These are phyloP conservation scores for Leccinum pachyderme DNA, from an alignment of 1,284 basidiomycete genomes.

Conservation along the genomic window DNA sequence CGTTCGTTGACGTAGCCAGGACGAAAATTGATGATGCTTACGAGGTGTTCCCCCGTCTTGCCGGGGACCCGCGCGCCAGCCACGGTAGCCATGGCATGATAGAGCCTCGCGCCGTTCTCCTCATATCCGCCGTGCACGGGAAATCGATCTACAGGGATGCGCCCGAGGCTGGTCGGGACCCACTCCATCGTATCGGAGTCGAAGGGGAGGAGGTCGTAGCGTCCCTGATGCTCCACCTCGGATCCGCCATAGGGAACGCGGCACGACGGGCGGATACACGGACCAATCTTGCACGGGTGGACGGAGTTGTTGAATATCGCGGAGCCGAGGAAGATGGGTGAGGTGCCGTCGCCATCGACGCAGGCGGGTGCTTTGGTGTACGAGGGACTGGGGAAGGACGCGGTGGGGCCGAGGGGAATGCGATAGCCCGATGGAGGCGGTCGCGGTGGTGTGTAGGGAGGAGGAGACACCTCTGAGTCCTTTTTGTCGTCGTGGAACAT, in stretches of 20 bases:
- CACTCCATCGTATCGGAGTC: conserved; percentile 66
- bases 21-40: conserved; percentile 32
- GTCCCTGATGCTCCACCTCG: conserved; percentile 57
- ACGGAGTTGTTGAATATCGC: conserved; percentile 64
- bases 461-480: conserved; percentile 3
- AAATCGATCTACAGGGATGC: conserved; percentile 50
- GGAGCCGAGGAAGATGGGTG: conserved; percentile 68
- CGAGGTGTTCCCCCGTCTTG: conserved; percentile 69
- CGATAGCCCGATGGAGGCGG: conserved; percentile 62
- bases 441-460: conserved; percentile 20
- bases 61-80: conserved; percentile 61
- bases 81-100: conserved; percentile 52
- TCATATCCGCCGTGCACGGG: conserved; percentile 57
- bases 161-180: conserved; percentile 57
- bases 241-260: conserved; percentile 62
- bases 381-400: conserved; percentile 44
- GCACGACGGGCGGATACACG: conserved; percentile 50
- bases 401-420: conserved; percentile 47
- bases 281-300: conserved; percentile 77
- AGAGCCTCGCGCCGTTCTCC: conserved; percentile 43
- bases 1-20: conserved; percentile 25
- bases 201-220: conserved; percentile 72
- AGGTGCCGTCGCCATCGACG: conserved; percentile 50
- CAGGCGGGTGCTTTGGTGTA: conserved; percentile 48
- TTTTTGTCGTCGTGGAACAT: not conserved